These are phyloP conservation scores for Phytophthora sp. DNA, from an alignment of 352 stramenopile species.

Conservation along the genomic window DNA sequence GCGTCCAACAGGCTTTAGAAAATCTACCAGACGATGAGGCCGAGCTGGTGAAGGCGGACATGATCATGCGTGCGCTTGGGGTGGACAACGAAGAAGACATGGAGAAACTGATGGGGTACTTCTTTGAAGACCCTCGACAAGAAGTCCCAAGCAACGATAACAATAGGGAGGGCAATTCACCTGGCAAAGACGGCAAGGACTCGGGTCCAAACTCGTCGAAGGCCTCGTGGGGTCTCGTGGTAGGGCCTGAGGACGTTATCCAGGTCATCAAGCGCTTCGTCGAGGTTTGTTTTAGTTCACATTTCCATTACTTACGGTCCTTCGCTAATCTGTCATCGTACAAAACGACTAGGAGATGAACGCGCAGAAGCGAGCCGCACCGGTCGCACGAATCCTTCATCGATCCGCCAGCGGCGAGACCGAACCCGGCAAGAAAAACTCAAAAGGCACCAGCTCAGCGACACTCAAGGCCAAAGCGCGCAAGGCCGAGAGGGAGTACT, in stretches of 20 bases:
- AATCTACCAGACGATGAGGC: conserved; percentile 74
- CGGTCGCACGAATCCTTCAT: conserved; percentile 53
- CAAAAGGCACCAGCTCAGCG: conserved; percentile 26
- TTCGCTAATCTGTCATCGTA: not conserved
- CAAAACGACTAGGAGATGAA: conserved; percentile 82
- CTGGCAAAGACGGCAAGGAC: conserved; percentile 10
- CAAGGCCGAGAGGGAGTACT: conserved; percentile 79
- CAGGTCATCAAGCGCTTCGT: conserved; percentile 88
- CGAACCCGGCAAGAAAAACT: conserved; percentile 25
- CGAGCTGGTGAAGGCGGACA: conserved; percentile 86
- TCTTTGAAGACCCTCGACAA: conserved; percentile 74
- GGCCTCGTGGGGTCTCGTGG: conserved; percentile 61
- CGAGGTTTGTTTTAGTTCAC: conserved; percentile 48
- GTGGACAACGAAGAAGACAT: conserved; percentile 90
- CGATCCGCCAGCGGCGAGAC: conserved; percentile 31
- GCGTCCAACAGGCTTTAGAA: conserved; percentile 81
- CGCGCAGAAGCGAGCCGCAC: conserved; percentile 68
- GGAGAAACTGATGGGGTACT: conserved; percentile 78
- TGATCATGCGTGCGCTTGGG: conserved; percentile 87
- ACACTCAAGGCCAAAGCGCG: conserved; percentile 48
- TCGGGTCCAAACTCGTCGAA: too few species aligned
- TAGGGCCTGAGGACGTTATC: conserved; percentile 89
- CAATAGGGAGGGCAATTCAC: conserved; percentile 16
- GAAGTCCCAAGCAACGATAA: conserved; percentile 40
- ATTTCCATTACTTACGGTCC: not conserved